Conservation (phyloP, 169 alveolate genomes). For the Plasmodium chabaudi region DNA sequence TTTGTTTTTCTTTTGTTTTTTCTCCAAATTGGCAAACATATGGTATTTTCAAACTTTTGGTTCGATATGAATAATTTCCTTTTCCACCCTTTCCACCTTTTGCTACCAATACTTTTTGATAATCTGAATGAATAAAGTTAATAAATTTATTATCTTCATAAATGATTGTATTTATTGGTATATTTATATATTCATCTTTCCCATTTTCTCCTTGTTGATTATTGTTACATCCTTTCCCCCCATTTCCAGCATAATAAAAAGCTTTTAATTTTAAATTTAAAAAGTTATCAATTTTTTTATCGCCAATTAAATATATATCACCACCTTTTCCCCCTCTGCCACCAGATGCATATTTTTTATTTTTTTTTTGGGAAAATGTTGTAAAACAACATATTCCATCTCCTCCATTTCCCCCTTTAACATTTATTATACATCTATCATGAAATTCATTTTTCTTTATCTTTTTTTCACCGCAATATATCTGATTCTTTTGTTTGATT, state of each 20-base stretch:
- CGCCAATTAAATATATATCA: constrained; percentile 86
- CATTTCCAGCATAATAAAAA: constrained; percentile 87
- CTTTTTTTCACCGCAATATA: constrained; percentile 46
- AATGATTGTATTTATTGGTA: constrained; percentile 92
- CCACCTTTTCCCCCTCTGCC: constrained; percentile 97
- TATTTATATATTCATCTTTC: constrained; percentile 83
- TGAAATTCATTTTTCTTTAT: constrained; percentile 76
- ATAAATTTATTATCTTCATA: constrained; percentile 81
- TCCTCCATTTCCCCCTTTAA: constrained; percentile 92
- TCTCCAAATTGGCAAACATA: constrained; percentile 77
- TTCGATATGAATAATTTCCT: constrained; percentile 89
- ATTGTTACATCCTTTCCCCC: constrained; percentile 81
- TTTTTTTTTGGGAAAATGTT: constrained; percentile 87
- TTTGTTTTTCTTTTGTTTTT: constrained; percentile 72
- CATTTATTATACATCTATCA: constrained; percentile 83
- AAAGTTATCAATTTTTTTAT: constrained; percentile 81
- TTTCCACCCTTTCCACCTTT: constrained; percentile 94
- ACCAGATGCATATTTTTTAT: constrained; percentile 93
- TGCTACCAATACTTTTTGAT: constrained; percentile 84
- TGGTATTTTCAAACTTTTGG: constrained; percentile 78
- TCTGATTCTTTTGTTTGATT: background rate
- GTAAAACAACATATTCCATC: constrained; percentile 84
- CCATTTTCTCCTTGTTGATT: constrained; percentile 89
- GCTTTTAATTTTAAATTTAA: constrained; percentile 81
- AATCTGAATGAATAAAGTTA: constrained; percentile 77